These are phyloP conservation scores for Scedosporium aurantiacum DNA, from an alignment of 2,329 filamentous ascomycete genomes.

Conservation along the genomic window DNA sequence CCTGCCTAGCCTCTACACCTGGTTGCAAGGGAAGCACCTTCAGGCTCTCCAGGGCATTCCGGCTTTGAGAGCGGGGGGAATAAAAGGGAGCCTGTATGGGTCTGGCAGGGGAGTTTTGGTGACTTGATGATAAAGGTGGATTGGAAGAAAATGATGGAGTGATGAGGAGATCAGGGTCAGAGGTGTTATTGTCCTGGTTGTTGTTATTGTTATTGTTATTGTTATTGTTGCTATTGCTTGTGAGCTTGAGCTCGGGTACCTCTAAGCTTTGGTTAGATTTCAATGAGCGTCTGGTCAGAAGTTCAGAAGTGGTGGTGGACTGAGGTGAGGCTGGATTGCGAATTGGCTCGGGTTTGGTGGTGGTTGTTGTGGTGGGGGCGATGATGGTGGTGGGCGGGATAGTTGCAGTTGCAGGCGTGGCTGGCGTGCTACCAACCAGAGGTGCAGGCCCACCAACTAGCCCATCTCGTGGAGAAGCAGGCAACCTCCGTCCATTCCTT, in stretches of 20 bases:
- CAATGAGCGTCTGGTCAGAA: conserved; percentile 30
- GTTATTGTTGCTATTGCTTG: conserved; percentile 26
- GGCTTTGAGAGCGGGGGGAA: not conserved
- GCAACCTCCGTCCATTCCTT: conserved; percentile 1
- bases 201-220: conserved; percentile 24
- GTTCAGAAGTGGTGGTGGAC: conserved; percentile 1
- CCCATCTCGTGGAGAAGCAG: not conserved
- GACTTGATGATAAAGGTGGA: not conserved
- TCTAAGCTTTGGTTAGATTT: conserved; percentile 28
- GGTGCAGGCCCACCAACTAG: not conserved
- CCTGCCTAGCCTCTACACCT: not conserved
- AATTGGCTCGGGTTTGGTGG: conserved; percentile 12
- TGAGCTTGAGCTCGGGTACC: conserved; percentile 30
- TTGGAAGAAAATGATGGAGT: not conserved
- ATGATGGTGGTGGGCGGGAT: not conserved
- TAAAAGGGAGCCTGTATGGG: not conserved
- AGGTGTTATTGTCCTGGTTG: conserved; percentile 9
- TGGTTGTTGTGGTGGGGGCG: conserved; percentile 7
- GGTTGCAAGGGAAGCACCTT: not conserved
- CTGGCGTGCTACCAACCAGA: not conserved
- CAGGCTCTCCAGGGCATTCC: not conserved
- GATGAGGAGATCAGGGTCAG: not conserved
- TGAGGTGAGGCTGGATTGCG: conserved; percentile 18
- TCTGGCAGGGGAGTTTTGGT: conserved; percentile 5
- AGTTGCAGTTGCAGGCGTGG: not conserved